A percentile compares a stretch with the other conserved stretches of the same genome.
Conservation (phyloP, 352 stramenopile species). For the Pythium sp. region DNA sequence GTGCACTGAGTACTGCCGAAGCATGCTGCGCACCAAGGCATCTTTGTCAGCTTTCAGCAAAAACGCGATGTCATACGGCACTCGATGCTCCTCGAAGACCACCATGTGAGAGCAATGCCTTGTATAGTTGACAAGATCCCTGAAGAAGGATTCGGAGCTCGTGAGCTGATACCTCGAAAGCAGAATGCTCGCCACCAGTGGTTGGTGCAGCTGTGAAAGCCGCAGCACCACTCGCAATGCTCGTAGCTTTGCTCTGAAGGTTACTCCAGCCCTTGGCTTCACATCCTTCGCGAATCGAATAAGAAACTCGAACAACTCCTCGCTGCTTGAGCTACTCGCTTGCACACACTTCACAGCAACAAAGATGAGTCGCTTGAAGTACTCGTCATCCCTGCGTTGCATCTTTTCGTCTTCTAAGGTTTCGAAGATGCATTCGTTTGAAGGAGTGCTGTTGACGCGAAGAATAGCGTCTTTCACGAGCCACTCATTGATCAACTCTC, state of each 20-base stretch:
- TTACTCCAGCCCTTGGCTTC: constrained; percentile 46
- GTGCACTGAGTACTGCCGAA: constrained; percentile 32
- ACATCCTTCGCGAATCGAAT: constrained; percentile 41
- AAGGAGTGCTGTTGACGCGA: constrained; percentile 5
- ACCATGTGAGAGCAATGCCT: constrained; percentile 43
- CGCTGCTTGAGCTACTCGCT: constrained; percentile 14
- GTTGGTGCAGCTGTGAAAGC: constrained; percentile 26
- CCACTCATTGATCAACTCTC: constrained; percentile 49
- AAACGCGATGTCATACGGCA: constrained; percentile 39
- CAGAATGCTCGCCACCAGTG: constrained; percentile 21
- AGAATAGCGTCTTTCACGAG: constrained; percentile 44
- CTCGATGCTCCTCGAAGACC: constrained; percentile 49
- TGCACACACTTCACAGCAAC: constrained; percentile 22
- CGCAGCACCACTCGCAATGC: constrained; percentile 37
- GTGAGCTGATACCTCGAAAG: constrained; percentile 20
- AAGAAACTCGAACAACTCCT: constrained; percentile 37
- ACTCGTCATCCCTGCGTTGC: constrained; percentile 32
- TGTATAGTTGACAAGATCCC: constrained; percentile 31
- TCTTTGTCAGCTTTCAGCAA: constrained; percentile 52
- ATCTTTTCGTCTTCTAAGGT: constrained; percentile 28
- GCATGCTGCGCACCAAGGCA: constrained; percentile 36
- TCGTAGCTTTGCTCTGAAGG: constrained; percentile 49
- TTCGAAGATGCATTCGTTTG: constrained; percentile 29
- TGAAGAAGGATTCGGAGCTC: constrained; percentile 24
- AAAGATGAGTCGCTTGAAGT: constrained; percentile 31